Conservation (phyloP, 2,329 filamentous ascomycete species). For the Aspergillus cejpii region DNA sequence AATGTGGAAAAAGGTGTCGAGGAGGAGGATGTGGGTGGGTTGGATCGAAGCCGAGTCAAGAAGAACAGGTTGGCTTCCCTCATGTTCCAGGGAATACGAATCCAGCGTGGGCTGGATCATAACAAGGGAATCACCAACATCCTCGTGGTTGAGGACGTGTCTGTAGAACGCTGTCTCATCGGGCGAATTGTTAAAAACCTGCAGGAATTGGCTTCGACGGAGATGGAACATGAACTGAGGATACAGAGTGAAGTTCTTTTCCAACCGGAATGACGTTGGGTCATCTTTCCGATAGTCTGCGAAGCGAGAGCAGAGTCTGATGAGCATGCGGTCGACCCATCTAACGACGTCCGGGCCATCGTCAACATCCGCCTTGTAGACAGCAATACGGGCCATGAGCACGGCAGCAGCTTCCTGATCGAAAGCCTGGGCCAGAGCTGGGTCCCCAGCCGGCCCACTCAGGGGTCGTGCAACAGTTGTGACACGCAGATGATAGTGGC, state of each 20-base stretch:
- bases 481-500: constrained; percentile 91
- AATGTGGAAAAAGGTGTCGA: constrained; percentile 99
- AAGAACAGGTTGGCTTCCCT: constrained; percentile 85
- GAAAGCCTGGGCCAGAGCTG: constrained; percentile 91
- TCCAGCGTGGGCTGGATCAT: constrained; percentile 99
- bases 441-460: constrained; percentile 88
- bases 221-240: constrained; percentile 99
- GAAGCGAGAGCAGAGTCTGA: constrained; percentile 89
- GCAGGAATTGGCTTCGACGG: constrained; percentile 90
- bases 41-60: constrained; percentile 96
- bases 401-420: constrained; percentile 97
- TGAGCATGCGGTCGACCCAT: constrained; percentile 98
- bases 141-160: constrained; percentile 94
- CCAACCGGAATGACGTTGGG: constrained; percentile 88
- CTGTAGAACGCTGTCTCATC: constrained; percentile 99
- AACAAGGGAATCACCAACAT: constrained; percentile 90
- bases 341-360: constrained; percentile 96
- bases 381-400: constrained; percentile 97
- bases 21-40: constrained; percentile 81
- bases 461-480: constrained; percentile 88
- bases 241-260: constrained; percentile 98
- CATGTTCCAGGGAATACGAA: constrained; percentile 94
- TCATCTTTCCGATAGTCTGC: constrained; percentile 98
- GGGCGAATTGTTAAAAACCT: constrained; percentile 98
- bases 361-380: constrained; percentile 97